These are phyloP conservation scores for Blepharisma stoltei DNA, from an alignment of 73 alveolate species.

Conservation along the genomic window DNA sequence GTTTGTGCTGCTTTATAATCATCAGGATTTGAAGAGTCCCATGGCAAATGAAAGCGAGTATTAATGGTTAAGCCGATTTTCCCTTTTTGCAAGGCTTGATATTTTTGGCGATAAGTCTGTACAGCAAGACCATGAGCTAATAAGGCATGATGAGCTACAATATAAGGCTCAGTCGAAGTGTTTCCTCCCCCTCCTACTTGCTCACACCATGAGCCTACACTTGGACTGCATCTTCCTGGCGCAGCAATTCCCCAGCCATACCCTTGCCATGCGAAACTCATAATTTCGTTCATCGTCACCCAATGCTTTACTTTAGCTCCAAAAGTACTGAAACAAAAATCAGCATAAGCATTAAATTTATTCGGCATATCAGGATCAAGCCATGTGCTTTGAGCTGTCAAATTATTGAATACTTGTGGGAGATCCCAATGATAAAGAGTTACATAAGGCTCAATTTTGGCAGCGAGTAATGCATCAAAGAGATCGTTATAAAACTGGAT, in stretches of 20 bases:
- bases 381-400: background rate
- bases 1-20: constrained; percentile 32
- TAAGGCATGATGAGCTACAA: constrained; percentile 34
- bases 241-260: constrained; percentile 38
- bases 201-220: constrained; percentile 19
- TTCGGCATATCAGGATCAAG: constrained; percentile 17
- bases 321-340: constrained; percentile 36
- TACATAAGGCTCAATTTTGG: too few relatives aligned
- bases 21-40: constrained; percentile 36
- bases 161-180: constrained; percentile 41
- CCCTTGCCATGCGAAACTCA: constrained; percentile 43
- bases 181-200: constrained; percentile 45
- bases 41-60: constrained; percentile 32
- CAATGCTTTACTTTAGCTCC: constrained; percentile 41
- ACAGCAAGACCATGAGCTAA: constrained; percentile 46
- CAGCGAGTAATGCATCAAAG: too few relatives aligned
- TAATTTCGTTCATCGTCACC: constrained; percentile 41
- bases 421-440: constrained; percentile 42
- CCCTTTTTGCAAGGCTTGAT: constrained; percentile 36
- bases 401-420: too few relatives aligned
- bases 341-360: constrained; percentile 39
- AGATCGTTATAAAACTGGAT: too few relatives aligned
- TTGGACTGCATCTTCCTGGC: constrained; percentile 46
- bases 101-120: constrained; percentile 39
- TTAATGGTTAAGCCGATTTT: constrained; percentile 35